Evolutionary conservation across 2,329 filamentous ascomycete genomes (phyloP).

Genomic region (Aphanoascus verrucosus): DNA sequence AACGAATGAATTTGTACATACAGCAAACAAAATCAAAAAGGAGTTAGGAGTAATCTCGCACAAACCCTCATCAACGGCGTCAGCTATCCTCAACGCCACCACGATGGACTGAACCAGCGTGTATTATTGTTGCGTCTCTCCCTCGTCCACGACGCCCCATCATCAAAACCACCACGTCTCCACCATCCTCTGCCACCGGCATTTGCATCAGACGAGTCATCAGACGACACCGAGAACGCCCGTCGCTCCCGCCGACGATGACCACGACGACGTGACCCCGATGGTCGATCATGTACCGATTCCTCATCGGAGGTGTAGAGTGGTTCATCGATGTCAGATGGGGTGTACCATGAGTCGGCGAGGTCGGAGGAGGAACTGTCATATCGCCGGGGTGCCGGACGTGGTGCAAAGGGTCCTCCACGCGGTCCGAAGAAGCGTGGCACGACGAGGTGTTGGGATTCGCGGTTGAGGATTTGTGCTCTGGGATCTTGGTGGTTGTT

Average conservation of each 20-base stretch:
- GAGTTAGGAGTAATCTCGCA: not conserved
- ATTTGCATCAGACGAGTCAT: not conserved
- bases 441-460: too few relatives aligned
- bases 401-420: not conserved
- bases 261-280: too few relatives aligned
- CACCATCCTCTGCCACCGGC: not conserved
- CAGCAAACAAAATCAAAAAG: not conserved
- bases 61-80: not conserved
- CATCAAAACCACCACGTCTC: not conserved
- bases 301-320: constrained; percentile 1
- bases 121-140: constrained; percentile 5
- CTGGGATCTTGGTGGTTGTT: too few relatives aligned
- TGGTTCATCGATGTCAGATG: not conserved
- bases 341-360: not conserved
- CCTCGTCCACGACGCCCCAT: constrained; percentile 4
- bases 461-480: too few relatives aligned
- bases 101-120: not conserved
- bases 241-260: not conserved
- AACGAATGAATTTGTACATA: not conserved
- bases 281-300: too few relatives aligned
- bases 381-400: not conserved
- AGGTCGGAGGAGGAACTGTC: not conserved
- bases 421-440: too few relatives aligned
- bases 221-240: constrained; percentile 1
- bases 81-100: not conserved